Evolutionary conservation across 2,329 filamentous ascomycete species (phyloP), one percentile per base, ranked within the genome.

Genomic region (Ophiocordyceps camponoti-rufipedis): DNA sequence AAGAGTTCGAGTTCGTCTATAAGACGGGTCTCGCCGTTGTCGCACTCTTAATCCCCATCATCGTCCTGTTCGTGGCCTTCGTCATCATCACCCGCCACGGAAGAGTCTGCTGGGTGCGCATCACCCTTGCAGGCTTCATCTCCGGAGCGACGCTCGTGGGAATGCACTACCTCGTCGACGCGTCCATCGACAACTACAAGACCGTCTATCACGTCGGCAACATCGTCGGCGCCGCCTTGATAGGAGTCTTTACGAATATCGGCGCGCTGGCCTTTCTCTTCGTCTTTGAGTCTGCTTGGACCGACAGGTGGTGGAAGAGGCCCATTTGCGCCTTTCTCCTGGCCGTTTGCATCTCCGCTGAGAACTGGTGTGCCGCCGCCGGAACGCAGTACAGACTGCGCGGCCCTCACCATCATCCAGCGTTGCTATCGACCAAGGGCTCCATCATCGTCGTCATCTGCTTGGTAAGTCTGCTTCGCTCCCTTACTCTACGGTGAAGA

Each of bases 151-250:
- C 83, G 29, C 79, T 89, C 43, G 85, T 80, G 47, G 82, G 80
- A 35, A 89, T 91, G 85, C 83, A 91, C 59, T 93, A 89, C 55
- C 67, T 89, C 16, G 84, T 83, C n/a, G 85, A 91, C 56, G 73
- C 82, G 19, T 85, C 84, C 41, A 85, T 89, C 48, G 69, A 70
- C 32, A 89, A 91, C 58, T 93, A 89, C 56, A 60, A 56, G 8
- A 78, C 82, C 54, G 61, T 66, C 13, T 86, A 87, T 52, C 58
- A 62, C 6, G 55, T 65, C 14, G 63, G 62, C 18, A 75, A 78
- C 54, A 70, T 93, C 11, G 63, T 80, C 5, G 82, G 80, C 2
- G 75, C 85, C 5, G 74, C 75, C 19, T 55, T 81, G 42, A 85
- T 91, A 50, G 80, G 85, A 4, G 70, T 85, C 2, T 69, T 74